Conservation (phyloP, 768 basidiomycete genomes). For the Lactarius sanguifluus region DNA sequence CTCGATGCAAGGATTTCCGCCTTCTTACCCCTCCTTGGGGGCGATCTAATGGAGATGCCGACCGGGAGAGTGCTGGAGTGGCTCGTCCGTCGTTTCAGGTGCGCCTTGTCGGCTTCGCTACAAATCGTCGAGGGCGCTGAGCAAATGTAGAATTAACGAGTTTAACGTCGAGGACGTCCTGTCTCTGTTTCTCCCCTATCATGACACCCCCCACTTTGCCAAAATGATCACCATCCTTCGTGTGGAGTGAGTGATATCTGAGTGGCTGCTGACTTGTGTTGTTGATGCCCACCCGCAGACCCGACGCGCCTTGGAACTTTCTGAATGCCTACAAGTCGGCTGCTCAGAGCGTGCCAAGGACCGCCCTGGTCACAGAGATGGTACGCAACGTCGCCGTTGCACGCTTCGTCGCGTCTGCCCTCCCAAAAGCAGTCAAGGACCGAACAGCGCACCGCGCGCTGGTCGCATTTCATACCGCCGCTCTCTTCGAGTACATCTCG, state of each 20-base stretch:
- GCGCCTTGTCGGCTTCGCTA: constrained; percentile 28
- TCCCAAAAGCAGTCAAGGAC: constrained; percentile 57
- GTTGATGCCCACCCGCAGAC: constrained; percentile 40
- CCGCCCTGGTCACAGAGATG: constrained; percentile 77
- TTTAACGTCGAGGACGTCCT: constrained; percentile 84
- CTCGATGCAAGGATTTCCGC: constrained; percentile 60
- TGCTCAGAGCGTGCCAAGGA: constrained; percentile 69
- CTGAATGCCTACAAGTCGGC: constrained; percentile 76
- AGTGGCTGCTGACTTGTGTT: neutral
- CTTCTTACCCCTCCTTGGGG: constrained; percentile 71
- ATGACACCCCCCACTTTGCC: constrained; percentile 90
- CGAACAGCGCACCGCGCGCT: constrained; percentile 57
- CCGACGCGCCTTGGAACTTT: constrained; percentile 63
- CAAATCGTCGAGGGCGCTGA: neutral
- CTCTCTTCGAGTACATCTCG: constrained; percentile 76
- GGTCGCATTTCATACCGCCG: constrained; percentile 78
- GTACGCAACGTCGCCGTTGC: constrained; percentile 66
- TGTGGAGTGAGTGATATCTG: constrained; percentile 52
- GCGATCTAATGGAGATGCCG: constrained; percentile 77
- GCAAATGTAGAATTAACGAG: constrained; percentile 71
- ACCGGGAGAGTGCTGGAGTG: constrained; percentile 88
- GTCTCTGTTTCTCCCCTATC: constrained; percentile 87
- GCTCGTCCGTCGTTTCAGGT: constrained; percentile 94
- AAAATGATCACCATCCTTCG: constrained; percentile 89
- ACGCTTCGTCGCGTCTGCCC: constrained; percentile 64